Percentiles rank a stretch among this genome's conserved stretches.
Conservation (phyloP, 352 stramenopile species). For the Pythium rhizo-oryzae region DNA sequence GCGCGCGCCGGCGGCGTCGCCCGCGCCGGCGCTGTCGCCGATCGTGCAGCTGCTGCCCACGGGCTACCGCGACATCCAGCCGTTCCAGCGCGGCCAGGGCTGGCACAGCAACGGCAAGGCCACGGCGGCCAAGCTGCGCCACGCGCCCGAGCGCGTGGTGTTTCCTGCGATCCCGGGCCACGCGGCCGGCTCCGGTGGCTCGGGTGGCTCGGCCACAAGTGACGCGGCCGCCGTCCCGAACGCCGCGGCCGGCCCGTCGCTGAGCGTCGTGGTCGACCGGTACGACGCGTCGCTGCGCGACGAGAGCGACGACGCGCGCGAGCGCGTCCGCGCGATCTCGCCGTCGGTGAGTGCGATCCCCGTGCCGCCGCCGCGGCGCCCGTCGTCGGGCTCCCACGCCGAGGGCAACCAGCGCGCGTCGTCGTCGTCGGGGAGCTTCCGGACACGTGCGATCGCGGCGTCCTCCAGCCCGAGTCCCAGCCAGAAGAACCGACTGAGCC, state of each 20-base stretch:
- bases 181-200: not conserved
- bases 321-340: conserved; percentile 26
- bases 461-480: not conserved
- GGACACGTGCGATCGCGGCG: conserved; percentile 20
- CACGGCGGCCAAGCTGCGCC: conserved; percentile 31
- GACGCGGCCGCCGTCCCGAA: too few species aligned
- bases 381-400: conserved; percentile 18
- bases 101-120: conserved; percentile 64
- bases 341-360: conserved; percentile 31
- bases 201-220: not conserved
- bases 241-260: conserved; percentile 22
- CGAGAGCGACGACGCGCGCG: conserved; percentile 8
- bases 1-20: conserved; percentile 18
- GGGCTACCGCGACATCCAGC: conserved; percentile 71
- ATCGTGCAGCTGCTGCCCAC: conserved; percentile 61
- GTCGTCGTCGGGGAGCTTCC: conserved; percentile 29
- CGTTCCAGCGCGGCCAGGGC: conserved; percentile 62
- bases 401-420: conserved; percentile 35
- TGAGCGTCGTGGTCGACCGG: conserved; percentile 19
- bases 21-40: conserved; percentile 43
- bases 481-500: not conserved
- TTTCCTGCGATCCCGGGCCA: conserved; percentile 44
- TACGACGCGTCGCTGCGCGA: too few species aligned
- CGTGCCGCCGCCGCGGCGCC: conserved; percentile 27
- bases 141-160: conserved; percentile 39